phyloP scores from a whole-genome alignment of 75 land plant genomes.

The Selaginella tamariscina region DNA sequence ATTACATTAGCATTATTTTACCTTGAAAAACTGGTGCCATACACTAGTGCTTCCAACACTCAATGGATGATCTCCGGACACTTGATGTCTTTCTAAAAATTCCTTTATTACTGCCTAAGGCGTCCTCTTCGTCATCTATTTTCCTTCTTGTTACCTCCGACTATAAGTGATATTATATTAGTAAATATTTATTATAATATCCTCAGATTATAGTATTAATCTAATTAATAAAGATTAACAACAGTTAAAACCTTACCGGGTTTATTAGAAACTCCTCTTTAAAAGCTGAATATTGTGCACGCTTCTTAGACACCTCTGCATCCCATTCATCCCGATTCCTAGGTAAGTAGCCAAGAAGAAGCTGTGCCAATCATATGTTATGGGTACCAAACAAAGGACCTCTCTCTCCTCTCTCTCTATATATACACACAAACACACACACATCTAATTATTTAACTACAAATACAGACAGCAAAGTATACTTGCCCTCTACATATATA shows the following conservation, averaged over 20 bases:
- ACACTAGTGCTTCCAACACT: slow-evolving; percentile 80
- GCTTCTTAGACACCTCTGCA: slow-evolving; percentile 61
- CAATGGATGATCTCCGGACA: slow-evolving; percentile 79
- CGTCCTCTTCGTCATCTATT: slow-evolving; percentile 14
- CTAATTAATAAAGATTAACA: not conserved
- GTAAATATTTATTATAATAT: too few relatives aligned
- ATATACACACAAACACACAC: too few relatives aligned
- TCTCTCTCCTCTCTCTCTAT: too few relatives aligned
- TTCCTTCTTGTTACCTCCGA: slow-evolving; percentile 40
- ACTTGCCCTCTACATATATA: too few relatives aligned
- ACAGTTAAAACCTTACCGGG: slow-evolving; percentile 47
- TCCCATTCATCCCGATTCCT: slow-evolving; percentile 53
- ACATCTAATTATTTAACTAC: too few relatives aligned
- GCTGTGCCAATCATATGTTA: too few relatives aligned
- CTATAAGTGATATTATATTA: slow-evolving; percentile 18
- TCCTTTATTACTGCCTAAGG: slow-evolving; percentile 18
- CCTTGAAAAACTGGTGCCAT: slow-evolving; percentile 95
- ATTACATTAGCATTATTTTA: too few relatives aligned
- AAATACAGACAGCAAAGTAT: too few relatives aligned
- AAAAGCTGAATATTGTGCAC: slow-evolving; percentile 64
- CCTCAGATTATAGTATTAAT: too few relatives aligned
- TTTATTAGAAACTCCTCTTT: slow-evolving; percentile 75
- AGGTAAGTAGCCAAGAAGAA: slow-evolving; percentile 76
- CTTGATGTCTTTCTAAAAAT: slow-evolving; percentile 47
- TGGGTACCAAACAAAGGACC: too few relatives aligned